Evolutionary conservation across 2,329 filamentous ascomycete genomes (phyloP), one percentile per base, ranked within the genome.

Genomic region (Didymella arachidicola): DNA sequence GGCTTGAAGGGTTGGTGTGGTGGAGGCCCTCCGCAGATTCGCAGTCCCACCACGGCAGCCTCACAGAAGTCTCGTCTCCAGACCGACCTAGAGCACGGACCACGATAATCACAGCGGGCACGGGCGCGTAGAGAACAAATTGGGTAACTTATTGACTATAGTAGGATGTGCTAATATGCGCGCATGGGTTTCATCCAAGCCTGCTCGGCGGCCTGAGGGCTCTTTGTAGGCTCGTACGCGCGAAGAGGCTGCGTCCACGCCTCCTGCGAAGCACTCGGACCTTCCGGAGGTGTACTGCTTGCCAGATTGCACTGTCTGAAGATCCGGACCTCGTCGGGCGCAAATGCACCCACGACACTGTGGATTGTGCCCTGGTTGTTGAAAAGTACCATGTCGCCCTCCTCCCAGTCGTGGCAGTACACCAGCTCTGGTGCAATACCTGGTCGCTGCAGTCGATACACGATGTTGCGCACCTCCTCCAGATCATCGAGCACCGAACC

Each of bases 271-370:
- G 32, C 25, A 18, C 45, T 34, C 29, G 56, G 62, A 32, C 85
- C 86, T 50, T 82, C 69, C 7, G 86, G 86, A 36, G 83, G 73
- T 61, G 83, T 77, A 59, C 84, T 89, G 3, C 84, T 87, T n/a
- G 90, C 89, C 74, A 93, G 81, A 73, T 93, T 93, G 77, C 90
- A 93, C 79, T 93, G 90, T 62, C 90, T 80, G 72, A 93, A 93
- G 59, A 93, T 73, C 43, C 90, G 79, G 30, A 92, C 86, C 79
- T 93, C 89, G n/a, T 89, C 84, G 47, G 88, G 84, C 7, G 83
- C 82, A 75, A 93, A 93, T 1, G 88, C 87, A 1, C 90, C 90
- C 0, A 91, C 89, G 1, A 93, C 90, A 3, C 85, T 88, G 74
- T 94, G 90, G 55, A 93, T 72, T 16, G 92, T 81, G 1, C 90